phyloP scores from a whole-genome alignment of 768 basidiomycete genomes.

The Exsudoporus frostii region DNA sequence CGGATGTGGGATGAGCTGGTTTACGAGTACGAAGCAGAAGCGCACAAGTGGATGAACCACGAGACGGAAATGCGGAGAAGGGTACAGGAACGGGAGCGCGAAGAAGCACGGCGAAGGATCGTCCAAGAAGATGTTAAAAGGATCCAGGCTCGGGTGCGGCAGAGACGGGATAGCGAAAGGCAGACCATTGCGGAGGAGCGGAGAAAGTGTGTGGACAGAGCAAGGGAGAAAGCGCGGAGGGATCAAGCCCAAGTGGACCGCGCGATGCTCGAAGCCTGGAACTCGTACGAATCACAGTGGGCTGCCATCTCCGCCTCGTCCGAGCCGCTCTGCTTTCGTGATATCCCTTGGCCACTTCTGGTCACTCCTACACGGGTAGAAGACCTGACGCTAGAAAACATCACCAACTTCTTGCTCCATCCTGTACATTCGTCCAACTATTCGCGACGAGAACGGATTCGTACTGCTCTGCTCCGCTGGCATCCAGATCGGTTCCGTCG shows the following conservation, averaged over 20 bases:
- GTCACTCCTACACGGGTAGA: conserved; percentile 39
- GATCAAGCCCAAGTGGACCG: conserved; percentile 43
- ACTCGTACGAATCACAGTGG: conserved; percentile 66
- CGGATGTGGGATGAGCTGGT: conserved; percentile 52
- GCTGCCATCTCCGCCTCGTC: conserved; percentile 42
- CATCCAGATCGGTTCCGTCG: conserved; percentile 77
- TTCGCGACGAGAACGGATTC: conserved; percentile 63
- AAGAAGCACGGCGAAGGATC: conserved; percentile 41
- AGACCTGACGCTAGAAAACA: conserved; percentile 53
- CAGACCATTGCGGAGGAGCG: conserved; percentile 47
- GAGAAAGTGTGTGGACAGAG: conserved; percentile 31
- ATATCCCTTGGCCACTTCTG: conserved; percentile 70
- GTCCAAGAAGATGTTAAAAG: conserved; percentile 53
- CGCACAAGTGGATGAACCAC: conserved; percentile 51
- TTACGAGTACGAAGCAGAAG: conserved; percentile 50
- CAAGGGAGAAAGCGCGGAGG: conserved; percentile 42
- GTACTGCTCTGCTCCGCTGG: conserved; percentile 68
- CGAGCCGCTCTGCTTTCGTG: conserved; percentile 51
- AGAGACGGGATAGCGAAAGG: conserved; percentile 49
- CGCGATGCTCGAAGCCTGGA: conserved; percentile 55
- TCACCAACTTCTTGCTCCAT: conserved; percentile 61
- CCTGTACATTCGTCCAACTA: conserved; percentile 57
- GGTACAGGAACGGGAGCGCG: conserved; percentile 44
- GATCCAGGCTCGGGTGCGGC: conserved; percentile 51
- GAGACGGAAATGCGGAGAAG: conserved; percentile 45